A percentile compares a stretch with the other conserved stretches of the same genome.
Evolutionary conservation across 306 rosid species (phyloP).

Genomic region (Pterocarpus santalinus): DNA sequence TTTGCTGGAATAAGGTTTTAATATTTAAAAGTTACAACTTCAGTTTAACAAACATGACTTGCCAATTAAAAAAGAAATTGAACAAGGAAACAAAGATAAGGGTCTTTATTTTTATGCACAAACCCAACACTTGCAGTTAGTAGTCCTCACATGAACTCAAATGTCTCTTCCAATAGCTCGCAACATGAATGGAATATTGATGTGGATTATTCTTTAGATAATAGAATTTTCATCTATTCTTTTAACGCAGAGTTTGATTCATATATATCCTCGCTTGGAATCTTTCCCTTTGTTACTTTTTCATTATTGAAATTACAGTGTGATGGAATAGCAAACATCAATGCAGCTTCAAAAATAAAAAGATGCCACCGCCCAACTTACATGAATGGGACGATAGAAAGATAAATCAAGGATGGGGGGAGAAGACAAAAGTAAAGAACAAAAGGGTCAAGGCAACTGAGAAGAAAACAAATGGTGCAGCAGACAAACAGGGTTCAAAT

Average conservation of each 20-base stretch:
- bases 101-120: slow-evolving; percentile 35
- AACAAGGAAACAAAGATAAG: slow-evolving; percentile 32
- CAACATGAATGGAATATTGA: slow-evolving; percentile 51
- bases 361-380: slow-evolving; percentile 50
- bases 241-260: slow-evolving; percentile 32
- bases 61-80: slow-evolving; percentile 27
- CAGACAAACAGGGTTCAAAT: slow-evolving; percentile 58
- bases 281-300: slow-evolving; percentile 38
- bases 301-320: slow-evolving; percentile 32
- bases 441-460: slow-evolving; percentile 26
- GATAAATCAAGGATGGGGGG: slow-evolving; percentile 13
- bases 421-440: slow-evolving; percentile 16
- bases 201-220: slow-evolving; percentile 43
- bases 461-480: slow-evolving; percentile 49
- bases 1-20: slow-evolving; percentile 19
- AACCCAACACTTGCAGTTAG: slow-evolving; percentile 24
- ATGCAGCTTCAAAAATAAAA: slow-evolving; percentile 38
- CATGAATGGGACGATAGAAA: slow-evolving; percentile 45
- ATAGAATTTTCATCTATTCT: slow-evolving; percentile 36
- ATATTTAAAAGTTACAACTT: slow-evolving; percentile 13
- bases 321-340: slow-evolving; percentile 45
- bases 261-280: slow-evolving; percentile 32
- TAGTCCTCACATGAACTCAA: slow-evolving; percentile 45
- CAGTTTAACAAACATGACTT: slow-evolving; percentile 12
- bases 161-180: slow-evolving; percentile 41